Evolutionary conservation across 768 basidiomycete species (phyloP).

Genomic region (Leccinum sublutescens): DNA sequence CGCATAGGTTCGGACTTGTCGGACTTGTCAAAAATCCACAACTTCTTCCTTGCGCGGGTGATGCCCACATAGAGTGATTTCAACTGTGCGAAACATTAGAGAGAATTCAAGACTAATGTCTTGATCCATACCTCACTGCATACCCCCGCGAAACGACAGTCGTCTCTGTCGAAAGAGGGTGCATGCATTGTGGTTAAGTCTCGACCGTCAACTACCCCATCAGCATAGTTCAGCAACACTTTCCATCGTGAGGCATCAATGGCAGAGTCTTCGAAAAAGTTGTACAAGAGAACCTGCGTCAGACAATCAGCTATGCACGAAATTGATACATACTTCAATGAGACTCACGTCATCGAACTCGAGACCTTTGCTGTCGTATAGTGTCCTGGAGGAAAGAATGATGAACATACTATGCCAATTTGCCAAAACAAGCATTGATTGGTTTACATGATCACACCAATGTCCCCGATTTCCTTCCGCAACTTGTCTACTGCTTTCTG

Average conservation of each 20-base stretch:
- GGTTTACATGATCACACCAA: slow-evolving; percentile 57
- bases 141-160: slow-evolving; percentile 48
- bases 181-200: slow-evolving; percentile 24
- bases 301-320: neutral
- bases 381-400: slow-evolving; percentile 21
- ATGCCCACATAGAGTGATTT: slow-evolving; percentile 71
- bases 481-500: slow-evolving; percentile 49
- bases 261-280: slow-evolving; percentile 69
- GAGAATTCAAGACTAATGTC: neutral
- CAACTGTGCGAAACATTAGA: slow-evolving; percentile 38
- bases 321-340: too few relatives aligned
- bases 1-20: slow-evolving; percentile 55
- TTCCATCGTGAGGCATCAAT: slow-evolving; percentile 57
- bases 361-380: slow-evolving; percentile 34
- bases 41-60: slow-evolving; percentile 63
- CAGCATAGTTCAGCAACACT: slow-evolving; percentile 46
- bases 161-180: slow-evolving; percentile 46
- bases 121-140: slow-evolving; percentile 51
- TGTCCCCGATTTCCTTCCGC: slow-evolving; percentile 50
- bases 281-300: slow-evolving; percentile 63
- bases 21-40: slow-evolving; percentile 70
- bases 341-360: slow-evolving; percentile 23
- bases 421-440: neutral
- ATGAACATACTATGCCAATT: neutral
- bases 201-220: slow-evolving; percentile 19